These are phyloP conservation scores for Diplodia mutila DNA, from an alignment of 2,329 filamentous ascomycete genomes.

Conservation along the genomic window DNA sequence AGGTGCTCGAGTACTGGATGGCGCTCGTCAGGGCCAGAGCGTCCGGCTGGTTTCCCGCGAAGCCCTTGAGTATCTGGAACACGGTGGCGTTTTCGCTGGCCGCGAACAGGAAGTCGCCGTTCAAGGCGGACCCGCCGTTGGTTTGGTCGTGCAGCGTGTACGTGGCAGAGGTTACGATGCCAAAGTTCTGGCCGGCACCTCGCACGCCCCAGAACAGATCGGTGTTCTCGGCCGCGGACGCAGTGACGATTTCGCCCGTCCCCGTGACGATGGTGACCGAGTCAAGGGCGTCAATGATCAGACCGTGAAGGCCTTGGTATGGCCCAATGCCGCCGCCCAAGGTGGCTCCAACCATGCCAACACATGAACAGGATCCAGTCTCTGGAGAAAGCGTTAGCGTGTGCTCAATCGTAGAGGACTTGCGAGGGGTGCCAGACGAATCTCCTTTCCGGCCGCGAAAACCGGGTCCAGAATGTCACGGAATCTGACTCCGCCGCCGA, in stretches of 20 bases:
- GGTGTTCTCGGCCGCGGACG: conserved; percentile 34
- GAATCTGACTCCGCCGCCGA: conserved; percentile 36
- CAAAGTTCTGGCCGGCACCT: conserved; percentile 46
- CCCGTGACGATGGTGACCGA: conserved; percentile 37
- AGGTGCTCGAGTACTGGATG: background rate
- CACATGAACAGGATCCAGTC: conserved; percentile 25
- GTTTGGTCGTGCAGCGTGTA: background rate
- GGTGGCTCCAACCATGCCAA: conserved; percentile 60
- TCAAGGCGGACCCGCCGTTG: conserved; percentile 23
- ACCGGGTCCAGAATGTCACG: conserved; percentile 35
- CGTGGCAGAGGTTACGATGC: conserved; percentile 30
- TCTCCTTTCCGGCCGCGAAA: conserved; percentile 36
- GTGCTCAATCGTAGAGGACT: background rate
- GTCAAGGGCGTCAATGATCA: conserved; percentile 34
- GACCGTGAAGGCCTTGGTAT: conserved; percentile 53
- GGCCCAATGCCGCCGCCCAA: conserved; percentile 62
- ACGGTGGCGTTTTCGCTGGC: background rate
- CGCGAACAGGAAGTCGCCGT: conserved; percentile 24
- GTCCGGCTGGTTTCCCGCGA: background rate
- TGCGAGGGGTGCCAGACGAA: conserved; percentile 33
- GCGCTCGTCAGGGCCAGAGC: background rate
- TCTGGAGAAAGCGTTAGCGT: background rate
- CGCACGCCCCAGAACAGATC: conserved; percentile 47
- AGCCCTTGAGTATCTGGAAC: background rate
- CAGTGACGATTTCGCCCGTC: conserved; percentile 37